Evolutionary conservation across 78 protist species (phyloP).

Genomic region (Polysphondylium violaceum): DNA sequence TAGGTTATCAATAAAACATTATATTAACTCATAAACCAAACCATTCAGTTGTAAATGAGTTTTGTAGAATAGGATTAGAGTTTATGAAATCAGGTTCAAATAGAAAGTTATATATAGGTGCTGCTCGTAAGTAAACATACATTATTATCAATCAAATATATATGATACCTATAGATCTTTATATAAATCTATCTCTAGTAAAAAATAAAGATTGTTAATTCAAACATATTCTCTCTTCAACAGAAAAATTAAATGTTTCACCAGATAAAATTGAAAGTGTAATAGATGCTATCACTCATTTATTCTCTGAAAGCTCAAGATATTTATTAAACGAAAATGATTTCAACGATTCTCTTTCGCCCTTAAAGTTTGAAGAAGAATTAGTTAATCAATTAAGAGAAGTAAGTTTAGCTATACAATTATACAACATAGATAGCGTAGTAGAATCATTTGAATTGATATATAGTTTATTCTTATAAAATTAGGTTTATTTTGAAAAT

Average conservation of each 20-base stretch:
- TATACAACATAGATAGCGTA: not conserved
- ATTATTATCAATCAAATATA: not conserved
- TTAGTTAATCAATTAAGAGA: constrained; percentile 27
- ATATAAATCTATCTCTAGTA: not conserved
- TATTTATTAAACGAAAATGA: constrained; percentile 65
- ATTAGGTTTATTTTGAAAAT: constrained; percentile 38
- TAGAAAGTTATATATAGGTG: constrained; percentile 72
- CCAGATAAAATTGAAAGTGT: constrained; percentile 64
- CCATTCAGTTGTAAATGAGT: constrained; percentile 42
- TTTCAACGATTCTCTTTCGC: constrained; percentile 42
- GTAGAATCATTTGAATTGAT: not conserved
- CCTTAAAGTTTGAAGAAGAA: constrained; percentile 27
- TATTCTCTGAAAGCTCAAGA: constrained; percentile 67
- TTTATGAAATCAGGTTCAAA: constrained; percentile 65
- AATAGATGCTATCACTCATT: constrained; percentile 40
- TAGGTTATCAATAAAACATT: not conserved
- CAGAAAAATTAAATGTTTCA: constrained; percentile 56
- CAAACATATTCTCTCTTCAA: not conserved
- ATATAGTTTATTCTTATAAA: too few relatives aligned
- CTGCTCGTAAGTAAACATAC: constrained; percentile 48
- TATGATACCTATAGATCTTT: not conserved
- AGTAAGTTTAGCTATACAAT: not conserved
- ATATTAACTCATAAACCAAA: not conserved
- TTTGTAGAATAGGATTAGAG: constrained; percentile 68
- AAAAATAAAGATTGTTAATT: not conserved